A percentile compares a stretch with the other conserved stretches of the same genome.
Evolutionary conservation across 2,329 filamentous ascomycete species (phyloP).

Genomic region (Conoideocrella luteorostrata): DNA sequence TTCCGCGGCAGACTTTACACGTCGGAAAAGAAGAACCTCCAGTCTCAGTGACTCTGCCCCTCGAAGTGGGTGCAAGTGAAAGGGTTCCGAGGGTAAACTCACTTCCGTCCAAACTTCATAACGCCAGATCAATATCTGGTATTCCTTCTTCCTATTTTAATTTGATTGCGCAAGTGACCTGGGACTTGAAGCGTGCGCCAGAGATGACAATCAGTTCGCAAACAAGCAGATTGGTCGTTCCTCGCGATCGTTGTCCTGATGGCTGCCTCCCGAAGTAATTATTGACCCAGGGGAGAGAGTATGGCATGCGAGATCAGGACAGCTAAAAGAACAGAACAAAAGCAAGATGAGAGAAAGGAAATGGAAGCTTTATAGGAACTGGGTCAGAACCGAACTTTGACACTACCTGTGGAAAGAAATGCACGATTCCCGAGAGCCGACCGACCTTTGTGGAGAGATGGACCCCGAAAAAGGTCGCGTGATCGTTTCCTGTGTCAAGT

Average conservation of each 20-base stretch:
- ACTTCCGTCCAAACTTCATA: constrained; percentile 62
- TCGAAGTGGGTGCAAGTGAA: constrained; percentile 1
- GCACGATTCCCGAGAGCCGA: constrained; percentile 3
- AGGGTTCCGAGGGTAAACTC: constrained; percentile 20
- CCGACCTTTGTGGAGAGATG: constrained; percentile 4
- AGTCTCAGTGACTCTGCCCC: constrained; percentile 13
- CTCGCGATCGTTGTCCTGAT: no score
- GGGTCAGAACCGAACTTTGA: neutral
- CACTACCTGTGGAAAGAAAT: neutral
- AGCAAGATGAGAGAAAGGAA: neutral
- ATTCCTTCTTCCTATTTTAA: neutral
- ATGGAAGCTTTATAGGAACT: neutral
- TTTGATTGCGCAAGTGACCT: no score
- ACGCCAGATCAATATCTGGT: constrained; percentile 1
- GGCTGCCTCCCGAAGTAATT: no score
- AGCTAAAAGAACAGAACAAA: neutral
- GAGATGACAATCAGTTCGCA: no score
- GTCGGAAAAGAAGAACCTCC: constrained; percentile 1
- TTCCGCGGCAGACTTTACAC: constrained; percentile 61
- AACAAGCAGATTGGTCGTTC: no score
- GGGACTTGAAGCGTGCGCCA: no score
- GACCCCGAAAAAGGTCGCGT: constrained; percentile 13
- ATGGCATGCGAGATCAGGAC: neutral
- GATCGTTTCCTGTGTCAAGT: constrained; percentile 9
- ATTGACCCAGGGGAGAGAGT: no score